Conservation (phyloP, 495 filamentous ascomycete genomes). For the Articulospora tetracladia region DNA sequence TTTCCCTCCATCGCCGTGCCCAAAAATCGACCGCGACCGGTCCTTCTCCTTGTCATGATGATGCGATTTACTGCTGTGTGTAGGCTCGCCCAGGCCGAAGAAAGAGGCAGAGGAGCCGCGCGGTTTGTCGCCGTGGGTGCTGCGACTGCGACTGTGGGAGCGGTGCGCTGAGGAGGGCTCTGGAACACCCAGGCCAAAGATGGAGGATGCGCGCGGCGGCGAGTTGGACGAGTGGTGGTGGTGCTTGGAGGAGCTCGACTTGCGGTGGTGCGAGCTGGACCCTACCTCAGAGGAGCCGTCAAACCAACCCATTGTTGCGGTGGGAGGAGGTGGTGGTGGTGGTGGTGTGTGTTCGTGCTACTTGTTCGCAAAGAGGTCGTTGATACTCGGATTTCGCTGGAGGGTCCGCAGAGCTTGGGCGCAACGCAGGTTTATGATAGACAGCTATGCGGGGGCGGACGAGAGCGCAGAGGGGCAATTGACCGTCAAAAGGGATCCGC, state of each 20-base stretch:
- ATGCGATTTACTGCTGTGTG: conserved; percentile 22
- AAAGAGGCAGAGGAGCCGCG: background rate
- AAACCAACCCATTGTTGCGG: conserved; percentile 44
- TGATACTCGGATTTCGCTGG: no score
- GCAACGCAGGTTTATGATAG: no score
- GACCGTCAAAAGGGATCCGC: background rate
- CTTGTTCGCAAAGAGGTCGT: no score
- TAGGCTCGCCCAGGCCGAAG: conserved; percentile 19
- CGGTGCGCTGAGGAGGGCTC: background rate
- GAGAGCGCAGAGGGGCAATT: background rate
- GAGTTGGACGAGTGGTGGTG: conserved; percentile 1
- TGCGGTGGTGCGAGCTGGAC: conserved; percentile 9
- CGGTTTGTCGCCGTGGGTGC: background rate
- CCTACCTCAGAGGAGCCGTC: conserved; percentile 31
- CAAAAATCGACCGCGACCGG: background rate
- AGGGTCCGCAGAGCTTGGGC: background rate
- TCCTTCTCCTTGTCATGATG: background rate
- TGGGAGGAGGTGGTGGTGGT: background rate
- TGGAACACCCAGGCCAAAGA: conserved; percentile 1
- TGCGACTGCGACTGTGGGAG: background rate
- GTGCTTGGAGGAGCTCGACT: background rate
- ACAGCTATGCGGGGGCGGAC: no score
- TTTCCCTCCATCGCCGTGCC: background rate
- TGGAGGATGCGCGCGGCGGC: conserved; percentile 5
- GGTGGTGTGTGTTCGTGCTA: no score